Percentiles rank a stretch among this genome's conserved stretches.
These are phyloP conservation scores for Neophaeococcomyces aloes DNA, from an alignment of 2,329 filamentous ascomycete species.

Conservation along the genomic window DNA sequence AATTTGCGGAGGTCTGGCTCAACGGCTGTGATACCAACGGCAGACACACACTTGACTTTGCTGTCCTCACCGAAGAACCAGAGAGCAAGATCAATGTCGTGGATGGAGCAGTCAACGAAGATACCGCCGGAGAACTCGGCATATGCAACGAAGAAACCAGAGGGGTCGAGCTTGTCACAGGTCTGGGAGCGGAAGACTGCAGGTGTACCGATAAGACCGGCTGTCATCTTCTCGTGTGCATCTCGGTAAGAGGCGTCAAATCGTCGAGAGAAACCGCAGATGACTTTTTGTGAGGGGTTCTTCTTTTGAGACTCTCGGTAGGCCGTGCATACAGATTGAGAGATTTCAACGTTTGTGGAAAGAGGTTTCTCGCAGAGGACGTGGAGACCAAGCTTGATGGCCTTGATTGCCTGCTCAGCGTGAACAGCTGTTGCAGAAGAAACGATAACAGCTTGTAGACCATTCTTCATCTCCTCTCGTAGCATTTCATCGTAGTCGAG, in stretches of 20 bases:
- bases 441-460: constrained; percentile 46
- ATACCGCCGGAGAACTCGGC: constrained; percentile 56
- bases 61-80: constrained; percentile 52
- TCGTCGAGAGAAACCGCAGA: constrained; percentile 56
- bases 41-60: constrained; percentile 46
- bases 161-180: constrained; percentile 55
- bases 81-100: constrained; percentile 57
- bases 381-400: constrained; percentile 45
- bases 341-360: constrained; percentile 49
- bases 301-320: constrained; percentile 30
- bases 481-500: constrained; percentile 48
- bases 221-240: constrained; percentile 43
- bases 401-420: constrained; percentile 48
- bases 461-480: constrained; percentile 34
- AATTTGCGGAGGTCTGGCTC: constrained; percentile 48
- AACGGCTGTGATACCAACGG: constrained; percentile 49
- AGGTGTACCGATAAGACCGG: constrained; percentile 49
- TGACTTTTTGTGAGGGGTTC: constrained; percentile 52
- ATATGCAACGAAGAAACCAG: constrained; percentile 59
- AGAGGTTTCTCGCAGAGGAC: constrained; percentile 47
- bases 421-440: constrained; percentile 47
- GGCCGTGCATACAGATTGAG: constrained; percentile 49
- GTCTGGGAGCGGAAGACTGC: constrained; percentile 55
- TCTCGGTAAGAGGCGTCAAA: constrained; percentile 58
- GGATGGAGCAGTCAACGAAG: constrained; percentile 61